Evolutionary conservation across 192 early-diverging fungal species (phyloP), one percentile per base, ranked within the genome.

Genomic region (Backusella mclennaniae): DNA sequence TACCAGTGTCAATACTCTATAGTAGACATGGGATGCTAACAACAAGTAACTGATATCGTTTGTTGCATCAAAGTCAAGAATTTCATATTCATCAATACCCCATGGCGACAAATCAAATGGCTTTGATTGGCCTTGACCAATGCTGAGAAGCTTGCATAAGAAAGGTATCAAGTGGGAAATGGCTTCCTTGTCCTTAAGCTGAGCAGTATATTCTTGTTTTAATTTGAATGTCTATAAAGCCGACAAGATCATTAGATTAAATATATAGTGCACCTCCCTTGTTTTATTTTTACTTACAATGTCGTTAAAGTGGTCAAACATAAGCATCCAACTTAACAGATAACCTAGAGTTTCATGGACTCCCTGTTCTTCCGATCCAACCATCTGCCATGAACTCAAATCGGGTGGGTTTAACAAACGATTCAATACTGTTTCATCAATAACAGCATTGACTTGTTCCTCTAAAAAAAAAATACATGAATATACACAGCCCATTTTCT

Each of bases 281-380:
- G 21, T 23, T 56, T 21, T 35, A 19, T 9, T 17, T 71, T 66
- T 31, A 78, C 84, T 82, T 87, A 94, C 93, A 46, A 92, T 88
- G 75, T 94, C 91, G 33, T 89, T 86, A 79, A 96, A 94, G 35
- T 95, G 90, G 74, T 91, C 91, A 71, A 95, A 90, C 12, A 95
- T 70, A 5, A 90, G 80, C 84, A 93, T 89, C 90, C 93, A 94
- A 6, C 88, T 82, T 39, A 94, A 77, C 3, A 96, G 79, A 74
- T 91, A 90, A 19, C 94, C 92, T 26, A 94, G 83, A 0, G 80
- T 84, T 8, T 78, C 52, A 73, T 90, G 83, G 2, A 85, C 74
- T 70, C 73, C 76, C 36, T 76, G 39, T 23, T 76, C 69, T 42
- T 82, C 81, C 39, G 67, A 53, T 26, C 59, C 46, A 8, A 67